Percentiles rank a stretch among this genome's conserved stretches.
Evolutionary conservation across 2,329 filamentous ascomycete species (phyloP).

Genomic region (Diaporthe helianthi): DNA sequence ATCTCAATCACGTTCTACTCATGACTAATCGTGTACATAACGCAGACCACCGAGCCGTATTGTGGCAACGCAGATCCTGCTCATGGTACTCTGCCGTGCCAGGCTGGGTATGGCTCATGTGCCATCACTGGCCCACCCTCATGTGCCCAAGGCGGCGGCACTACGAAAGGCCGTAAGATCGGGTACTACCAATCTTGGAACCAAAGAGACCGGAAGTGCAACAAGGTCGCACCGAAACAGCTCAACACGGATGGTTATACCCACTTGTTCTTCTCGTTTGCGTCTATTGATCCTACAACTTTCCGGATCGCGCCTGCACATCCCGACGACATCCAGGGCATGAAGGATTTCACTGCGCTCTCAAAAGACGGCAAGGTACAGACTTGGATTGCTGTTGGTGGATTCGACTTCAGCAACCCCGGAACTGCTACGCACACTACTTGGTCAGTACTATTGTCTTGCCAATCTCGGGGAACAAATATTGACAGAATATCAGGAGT

Average conservation of each 20-base stretch:
- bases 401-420: conserved; percentile 39
- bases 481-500: conserved; percentile 10
- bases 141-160: conserved; percentile 26
- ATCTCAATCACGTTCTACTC: too few relatives aligned
- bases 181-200: conserved; percentile 45
- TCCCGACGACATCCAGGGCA: conserved; percentile 34
- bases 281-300: conserved; percentile 39
- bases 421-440: conserved; percentile 36
- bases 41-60: background rate
- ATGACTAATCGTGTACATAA: too few relatives aligned
- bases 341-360: conserved; percentile 40
- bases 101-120: background rate
- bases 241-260: conserved; percentile 44
- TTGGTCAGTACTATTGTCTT: too few relatives aligned
- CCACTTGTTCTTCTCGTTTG: conserved; percentile 45
- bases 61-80: background rate
- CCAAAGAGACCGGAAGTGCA: conserved; percentile 44
- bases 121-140: background rate
- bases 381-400: conserved; percentile 44
- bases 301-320: conserved; percentile 40
- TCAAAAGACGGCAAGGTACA: conserved; percentile 36
- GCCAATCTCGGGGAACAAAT: too few relatives aligned
- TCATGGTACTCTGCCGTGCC: background rate
- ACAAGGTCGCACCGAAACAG: conserved; percentile 42
- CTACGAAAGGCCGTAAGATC: conserved; percentile 42